These are phyloP conservation scores for Chondrostereum purpureum DNA, from an alignment of 1,284 basidiomycete species.

Conservation along the genomic window DNA sequence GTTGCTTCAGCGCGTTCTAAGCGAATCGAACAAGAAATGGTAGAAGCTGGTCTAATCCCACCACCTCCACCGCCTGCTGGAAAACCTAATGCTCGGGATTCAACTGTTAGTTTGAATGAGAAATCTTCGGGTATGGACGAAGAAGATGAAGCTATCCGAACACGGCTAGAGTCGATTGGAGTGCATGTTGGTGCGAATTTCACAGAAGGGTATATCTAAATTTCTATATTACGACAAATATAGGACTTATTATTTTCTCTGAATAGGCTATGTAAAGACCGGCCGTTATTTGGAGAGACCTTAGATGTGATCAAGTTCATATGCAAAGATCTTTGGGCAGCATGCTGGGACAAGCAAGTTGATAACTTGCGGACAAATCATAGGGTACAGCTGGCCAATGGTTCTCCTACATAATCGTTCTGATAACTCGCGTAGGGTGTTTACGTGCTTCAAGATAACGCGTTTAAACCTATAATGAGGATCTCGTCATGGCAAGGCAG, in stretches of 20 bases:
- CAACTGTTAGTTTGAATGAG: constrained; percentile 36
- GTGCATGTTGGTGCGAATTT: constrained; percentile 83
- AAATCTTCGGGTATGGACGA: constrained; percentile 45
- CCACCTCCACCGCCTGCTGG: constrained; percentile 30
- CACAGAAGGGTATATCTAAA: constrained; percentile 64
- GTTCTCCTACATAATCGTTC: background rate
- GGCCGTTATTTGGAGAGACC: constrained; percentile 73
- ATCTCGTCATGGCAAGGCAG: constrained; percentile 76
- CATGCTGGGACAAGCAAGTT: constrained; percentile 89
- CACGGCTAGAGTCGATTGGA: constrained; percentile 78
- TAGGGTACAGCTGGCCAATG: constrained; percentile 42
- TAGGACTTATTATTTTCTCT: constrained; percentile 4
- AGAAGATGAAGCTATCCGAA: constrained; percentile 65
- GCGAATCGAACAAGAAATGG: constrained; percentile 68
- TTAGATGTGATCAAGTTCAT: constrained; percentile 92
- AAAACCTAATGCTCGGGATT: constrained; percentile 45
- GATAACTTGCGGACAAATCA: constrained; percentile 92
- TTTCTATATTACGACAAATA: background rate
- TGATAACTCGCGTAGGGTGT: constrained; percentile 56
- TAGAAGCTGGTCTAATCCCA: constrained; percentile 62
- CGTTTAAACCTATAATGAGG: constrained; percentile 78
- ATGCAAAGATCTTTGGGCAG: constrained; percentile 91
- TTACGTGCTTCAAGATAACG: constrained; percentile 88
- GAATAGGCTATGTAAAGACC: constrained; percentile 68
- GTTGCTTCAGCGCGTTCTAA: constrained; percentile 61